Evolutionary conservation across 306 rosid species (phyloP), one percentile per base, ranked within the genome.

Genomic region (Sicyos baderoa): DNA sequence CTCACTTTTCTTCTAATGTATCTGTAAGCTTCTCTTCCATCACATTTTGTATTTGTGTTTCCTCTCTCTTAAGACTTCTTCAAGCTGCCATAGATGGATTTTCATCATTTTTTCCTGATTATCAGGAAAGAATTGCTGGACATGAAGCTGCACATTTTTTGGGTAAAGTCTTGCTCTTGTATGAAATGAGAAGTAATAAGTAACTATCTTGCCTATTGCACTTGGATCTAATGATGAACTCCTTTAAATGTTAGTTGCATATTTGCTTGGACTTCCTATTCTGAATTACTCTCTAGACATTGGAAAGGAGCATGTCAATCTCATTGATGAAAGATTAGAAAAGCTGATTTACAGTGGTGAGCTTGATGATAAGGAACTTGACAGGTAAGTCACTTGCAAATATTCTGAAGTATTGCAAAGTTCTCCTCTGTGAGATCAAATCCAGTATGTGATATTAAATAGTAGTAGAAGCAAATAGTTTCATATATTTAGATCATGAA

Each of bases 131-230:
- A 81, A 89, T 86, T 73, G 84, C 96, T 55, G 82, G 94, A 62
- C 97, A 89, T 77, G 98, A 89, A 88, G 98, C 97, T 70, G 98
- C 98, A 15, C 96, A 89, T 81, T 89, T 93, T 80, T 67, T 89
- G 79, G 88, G 96, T 89, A 85, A 58, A 12, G 47, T 50, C 54
- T 68, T n/a, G 66, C 8, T 50, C 54, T 68, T n/a, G 66, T 16
- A 48, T 25, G 63, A 57, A 23, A 22, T 7, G 57, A 66, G 2
- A 47, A 44, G 42, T 23, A 25, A 27, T 25, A 25, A 25, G 29
- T 68, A 27, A n/a, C 18, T 16, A 5, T 50, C 10, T 16, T 25
- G 21, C 25, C 25, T 12, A 9, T 44, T 76, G 7, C 5, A 19
- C 16, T 53, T 19, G 45, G 55, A 21, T 8, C 55, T 47, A 48